Conservation (phyloP, 495 filamentous ascomycete genomes). For the Geoglossum glabrum region DNA sequence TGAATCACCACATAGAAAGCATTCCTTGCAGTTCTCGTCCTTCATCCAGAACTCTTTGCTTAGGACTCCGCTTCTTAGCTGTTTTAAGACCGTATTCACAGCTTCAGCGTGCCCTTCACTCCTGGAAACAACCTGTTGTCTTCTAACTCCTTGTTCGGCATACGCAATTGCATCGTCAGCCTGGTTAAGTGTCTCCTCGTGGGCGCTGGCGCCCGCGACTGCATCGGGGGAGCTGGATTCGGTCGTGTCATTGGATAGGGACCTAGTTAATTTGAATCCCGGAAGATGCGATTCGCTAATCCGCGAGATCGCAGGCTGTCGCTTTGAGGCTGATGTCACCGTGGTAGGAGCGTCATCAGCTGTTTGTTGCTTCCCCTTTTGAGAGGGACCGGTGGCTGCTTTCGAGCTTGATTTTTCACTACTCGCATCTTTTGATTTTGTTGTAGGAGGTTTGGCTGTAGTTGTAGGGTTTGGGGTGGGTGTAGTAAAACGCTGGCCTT, state of each 20-base stretch:
- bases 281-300: constrained; percentile 32
- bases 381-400: neutral
- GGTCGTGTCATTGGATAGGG: neutral
- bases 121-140: neutral
- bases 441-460: neutral
- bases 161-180: neutral
- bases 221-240: neutral
- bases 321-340: neutral
- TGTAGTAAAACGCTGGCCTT: neutral
- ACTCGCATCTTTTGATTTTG: neutral
- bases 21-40: constrained; percentile 95
- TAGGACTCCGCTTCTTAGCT: constrained; percentile 27
- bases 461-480: neutral
- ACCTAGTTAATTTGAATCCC: constrained; percentile 13
- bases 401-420: neutral
- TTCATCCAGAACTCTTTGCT: constrained; percentile 98
- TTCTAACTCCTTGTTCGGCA: neutral
- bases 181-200: neutral
- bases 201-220: neutral
- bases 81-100: neutral
- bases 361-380: neutral
- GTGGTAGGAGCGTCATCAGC: neutral
- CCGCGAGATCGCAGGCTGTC: constrained; percentile 14
- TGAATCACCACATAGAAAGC: constrained; percentile 73
- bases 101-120: neutral